Percentiles rank a stretch among this genome's conserved stretches.
Conservation (phyloP, 83 land plant species). For the Thuja plicata region DNA sequence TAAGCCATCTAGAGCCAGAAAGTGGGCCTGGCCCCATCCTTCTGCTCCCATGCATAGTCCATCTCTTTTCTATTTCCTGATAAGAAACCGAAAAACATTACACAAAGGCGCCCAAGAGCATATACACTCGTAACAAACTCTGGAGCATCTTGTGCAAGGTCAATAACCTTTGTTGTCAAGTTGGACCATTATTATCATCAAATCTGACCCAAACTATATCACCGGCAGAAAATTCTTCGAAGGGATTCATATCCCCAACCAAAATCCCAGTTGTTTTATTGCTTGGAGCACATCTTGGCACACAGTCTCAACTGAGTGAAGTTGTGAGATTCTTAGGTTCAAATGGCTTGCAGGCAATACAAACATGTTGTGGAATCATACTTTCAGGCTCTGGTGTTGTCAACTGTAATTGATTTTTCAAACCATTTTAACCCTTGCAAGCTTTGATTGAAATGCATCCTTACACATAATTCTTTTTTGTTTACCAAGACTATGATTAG, state of each 20-base stretch:
- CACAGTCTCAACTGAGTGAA: neutral
- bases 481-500: neutral
- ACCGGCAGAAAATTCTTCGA: slow-evolving; percentile 65
- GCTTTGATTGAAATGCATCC: slow-evolving; percentile 16
- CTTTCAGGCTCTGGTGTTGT: neutral
- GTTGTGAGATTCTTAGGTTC: slow-evolving; percentile 7
- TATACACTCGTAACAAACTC: slow-evolving; percentile 63
- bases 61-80: slow-evolving; percentile 54
- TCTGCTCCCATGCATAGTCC: slow-evolving; percentile 14
- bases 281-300: neutral
- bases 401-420: neutral
- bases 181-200: slow-evolving; percentile 55
- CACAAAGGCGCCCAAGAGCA: slow-evolving; percentile 70
- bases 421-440: neutral
- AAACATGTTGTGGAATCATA: slow-evolving; percentile 8
- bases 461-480: slow-evolving; percentile 1
- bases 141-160: slow-evolving; percentile 76
- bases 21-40: too few relatives aligned
- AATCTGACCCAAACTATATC: slow-evolving; percentile 95
- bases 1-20: too few relatives aligned
- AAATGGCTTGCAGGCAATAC: neutral
- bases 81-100: slow-evolving; percentile 79
- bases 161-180: slow-evolving; percentile 93
- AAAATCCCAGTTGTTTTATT: neutral
- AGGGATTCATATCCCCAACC: neutral